A percentile compares a stretch with the other conserved stretches of the same genome.
phyloP scores from a whole-genome alignment of 257 asterid species.

The Jacaranda copaia region DNA sequence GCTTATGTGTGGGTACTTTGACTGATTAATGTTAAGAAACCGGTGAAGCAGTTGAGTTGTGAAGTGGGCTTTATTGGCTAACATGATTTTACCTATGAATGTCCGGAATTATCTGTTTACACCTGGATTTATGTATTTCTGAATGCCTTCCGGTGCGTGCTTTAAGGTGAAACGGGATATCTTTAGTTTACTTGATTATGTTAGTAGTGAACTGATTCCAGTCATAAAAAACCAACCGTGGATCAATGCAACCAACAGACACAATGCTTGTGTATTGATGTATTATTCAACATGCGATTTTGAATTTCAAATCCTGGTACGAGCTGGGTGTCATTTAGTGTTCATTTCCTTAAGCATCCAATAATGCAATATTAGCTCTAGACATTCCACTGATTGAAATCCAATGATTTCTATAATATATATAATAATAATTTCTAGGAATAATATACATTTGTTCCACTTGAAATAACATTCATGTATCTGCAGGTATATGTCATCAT shows the following conservation, averaged over 20 bases:
- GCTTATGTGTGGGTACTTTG: constrained; percentile 1
- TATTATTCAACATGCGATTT: neutral
- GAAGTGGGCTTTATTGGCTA: constrained; percentile 24
- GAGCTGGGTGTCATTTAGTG: neutral
- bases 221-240: neutral
- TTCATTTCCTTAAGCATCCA: neutral
- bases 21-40: constrained; percentile 16
- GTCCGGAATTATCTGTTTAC: neutral
- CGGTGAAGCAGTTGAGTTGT: neutral
- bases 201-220: neutral
- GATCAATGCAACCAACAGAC: neutral
- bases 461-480: no score
- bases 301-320: neutral
- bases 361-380: neutral
- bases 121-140: neutral
- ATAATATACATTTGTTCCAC: no score
- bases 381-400: neutral
- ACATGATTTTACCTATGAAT: constrained; percentile 8
- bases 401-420: neutral
- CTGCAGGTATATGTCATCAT: no score
- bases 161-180: constrained; percentile 12
- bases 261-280: neutral
- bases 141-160: neutral
- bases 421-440: no score
- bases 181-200: constrained; percentile 22